Evolutionary conservation across 345 rosid species (phyloP).

Genomic region (Punica granatum): DNA sequence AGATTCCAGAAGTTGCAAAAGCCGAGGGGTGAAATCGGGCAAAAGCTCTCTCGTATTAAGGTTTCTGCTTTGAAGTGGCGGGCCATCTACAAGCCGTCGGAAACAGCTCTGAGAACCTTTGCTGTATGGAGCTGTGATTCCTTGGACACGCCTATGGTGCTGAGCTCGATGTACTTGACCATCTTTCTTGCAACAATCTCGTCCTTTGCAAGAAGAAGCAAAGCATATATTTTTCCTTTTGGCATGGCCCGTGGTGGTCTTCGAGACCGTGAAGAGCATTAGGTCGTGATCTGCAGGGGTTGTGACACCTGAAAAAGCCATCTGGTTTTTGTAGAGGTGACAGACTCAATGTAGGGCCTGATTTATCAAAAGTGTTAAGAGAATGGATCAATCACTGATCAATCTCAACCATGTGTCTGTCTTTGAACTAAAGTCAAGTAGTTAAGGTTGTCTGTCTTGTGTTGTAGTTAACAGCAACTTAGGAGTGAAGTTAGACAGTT

Average conservation of each 20-base stretch:
- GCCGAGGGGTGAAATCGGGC: constrained; percentile 47
- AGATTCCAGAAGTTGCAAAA: constrained; percentile 46
- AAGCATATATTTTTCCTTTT: constrained; percentile 59
- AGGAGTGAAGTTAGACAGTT: too few relatives aligned
- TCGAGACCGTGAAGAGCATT: constrained; percentile 80
- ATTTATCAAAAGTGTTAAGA: constrained; percentile 34
- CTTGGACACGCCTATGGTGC: constrained; percentile 82
- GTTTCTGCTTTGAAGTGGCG: constrained; percentile 18
- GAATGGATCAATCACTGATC: too few relatives aligned
- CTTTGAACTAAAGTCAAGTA: too few relatives aligned
- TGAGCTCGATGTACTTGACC: constrained; percentile 76
- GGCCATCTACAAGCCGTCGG: constrained; percentile 36
- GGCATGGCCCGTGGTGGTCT: constrained; percentile 84
- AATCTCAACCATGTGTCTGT: too few relatives aligned
- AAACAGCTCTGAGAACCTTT: constrained; percentile 48
- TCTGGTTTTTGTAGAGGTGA: constrained; percentile 95
- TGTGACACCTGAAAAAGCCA: constrained; percentile 52
- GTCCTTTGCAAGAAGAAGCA: constrained; percentile 63
- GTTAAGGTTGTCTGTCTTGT: too few relatives aligned
- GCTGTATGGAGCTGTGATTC: constrained; percentile 87
- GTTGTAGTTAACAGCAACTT: too few relatives aligned
- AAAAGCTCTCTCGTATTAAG: constrained; percentile 49
- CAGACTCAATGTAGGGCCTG: constrained; percentile 77
- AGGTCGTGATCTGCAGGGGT: constrained; percentile 61
- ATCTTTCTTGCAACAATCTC: constrained; percentile 54